These are phyloP conservation scores for Eimeria sp. DNA, from an alignment of 169 alveolate genomes.

Conservation along the genomic window DNA sequence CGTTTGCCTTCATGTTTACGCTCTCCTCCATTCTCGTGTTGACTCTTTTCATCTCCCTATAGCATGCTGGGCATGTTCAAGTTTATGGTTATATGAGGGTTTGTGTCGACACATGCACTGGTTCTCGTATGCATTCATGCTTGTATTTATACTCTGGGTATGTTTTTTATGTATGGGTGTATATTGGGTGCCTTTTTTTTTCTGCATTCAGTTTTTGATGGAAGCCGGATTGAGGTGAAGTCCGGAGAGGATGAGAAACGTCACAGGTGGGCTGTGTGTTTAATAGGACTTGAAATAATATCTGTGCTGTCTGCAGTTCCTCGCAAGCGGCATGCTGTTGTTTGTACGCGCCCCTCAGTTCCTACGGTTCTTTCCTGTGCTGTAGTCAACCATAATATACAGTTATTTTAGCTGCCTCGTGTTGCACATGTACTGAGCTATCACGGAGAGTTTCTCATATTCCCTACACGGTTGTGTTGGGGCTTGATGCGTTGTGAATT, in stretches of 20 bases:
- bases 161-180: neutral
- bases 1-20: too few relatives aligned
- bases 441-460: too few relatives aligned
- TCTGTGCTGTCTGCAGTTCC: neutral
- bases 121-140: neutral
- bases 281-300: neutral
- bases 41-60: neutral
- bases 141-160: neutral
- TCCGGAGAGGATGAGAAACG: conserved; percentile 80
- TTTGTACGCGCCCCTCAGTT: neutral
- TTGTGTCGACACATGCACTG: neutral
- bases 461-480: neutral
- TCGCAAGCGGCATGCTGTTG: neutral
- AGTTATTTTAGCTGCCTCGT: neutral
- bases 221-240: conserved; percentile 77
- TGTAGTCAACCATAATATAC: neutral
- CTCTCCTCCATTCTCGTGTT: neutral
- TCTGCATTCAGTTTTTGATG: conserved; percentile 79
- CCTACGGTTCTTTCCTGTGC: neutral
- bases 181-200: neutral
- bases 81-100: neutral
- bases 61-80: neutral
- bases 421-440: too few relatives aligned
- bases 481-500: neutral
- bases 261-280: conserved; percentile 27